phyloP scores from a whole-genome alignment of 1,139 yeast genomes.

The Tardiomyces depauwii region DNA sequence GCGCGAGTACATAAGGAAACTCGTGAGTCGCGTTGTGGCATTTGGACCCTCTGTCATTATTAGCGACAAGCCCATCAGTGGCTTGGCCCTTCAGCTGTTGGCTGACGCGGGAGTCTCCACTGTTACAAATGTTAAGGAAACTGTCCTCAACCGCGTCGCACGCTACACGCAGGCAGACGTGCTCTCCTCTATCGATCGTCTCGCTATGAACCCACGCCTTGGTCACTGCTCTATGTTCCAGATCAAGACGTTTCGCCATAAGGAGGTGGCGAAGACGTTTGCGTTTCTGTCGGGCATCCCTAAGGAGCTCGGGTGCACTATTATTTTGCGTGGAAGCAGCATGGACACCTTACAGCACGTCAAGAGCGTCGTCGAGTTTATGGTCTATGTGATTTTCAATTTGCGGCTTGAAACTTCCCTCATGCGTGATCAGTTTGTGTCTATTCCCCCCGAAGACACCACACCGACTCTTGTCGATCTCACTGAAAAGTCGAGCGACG shows the following conservation, averaged over 20 bases:
- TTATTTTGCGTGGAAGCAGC: slow-evolving; percentile 64
- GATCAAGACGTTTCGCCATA: slow-evolving; percentile 48
- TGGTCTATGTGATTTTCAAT: slow-evolving; percentile 68
- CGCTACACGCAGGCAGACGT: slow-evolving; percentile 78
- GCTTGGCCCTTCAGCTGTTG: slow-evolving; percentile 62
- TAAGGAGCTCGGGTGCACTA: slow-evolving; percentile 66
- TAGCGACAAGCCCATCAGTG: slow-evolving; percentile 75
- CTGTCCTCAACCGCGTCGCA: slow-evolving; percentile 70
- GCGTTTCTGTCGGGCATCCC: slow-evolving; percentile 72
- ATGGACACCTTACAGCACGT: slow-evolving; percentile 46
- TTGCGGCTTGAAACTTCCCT: slow-evolving; percentile 72
- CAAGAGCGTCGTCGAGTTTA: slow-evolving; percentile 70
- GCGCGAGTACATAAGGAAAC: slow-evolving; percentile 67
- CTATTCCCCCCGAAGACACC: slow-evolving; percentile 26
- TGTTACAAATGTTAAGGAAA: slow-evolving; percentile 69
- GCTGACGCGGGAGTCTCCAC: slow-evolving; percentile 71
- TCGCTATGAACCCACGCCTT: slow-evolving; percentile 46
- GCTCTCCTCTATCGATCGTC: slow-evolving; percentile 50
- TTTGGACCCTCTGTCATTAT: slow-evolving; percentile 71
- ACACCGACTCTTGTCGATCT: background rate
- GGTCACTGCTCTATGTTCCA: slow-evolving; percentile 70
- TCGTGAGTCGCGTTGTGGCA: slow-evolving; percentile 68
- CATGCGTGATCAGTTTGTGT: slow-evolving; percentile 62
- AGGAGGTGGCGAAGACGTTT: slow-evolving; percentile 53
- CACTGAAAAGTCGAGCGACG: background rate